Evolutionary conservation across 2,329 filamentous ascomycete genomes (phyloP), one percentile per base, ranked within the genome.

Genomic region (Immersiporthe knoxdaviesiana): DNA sequence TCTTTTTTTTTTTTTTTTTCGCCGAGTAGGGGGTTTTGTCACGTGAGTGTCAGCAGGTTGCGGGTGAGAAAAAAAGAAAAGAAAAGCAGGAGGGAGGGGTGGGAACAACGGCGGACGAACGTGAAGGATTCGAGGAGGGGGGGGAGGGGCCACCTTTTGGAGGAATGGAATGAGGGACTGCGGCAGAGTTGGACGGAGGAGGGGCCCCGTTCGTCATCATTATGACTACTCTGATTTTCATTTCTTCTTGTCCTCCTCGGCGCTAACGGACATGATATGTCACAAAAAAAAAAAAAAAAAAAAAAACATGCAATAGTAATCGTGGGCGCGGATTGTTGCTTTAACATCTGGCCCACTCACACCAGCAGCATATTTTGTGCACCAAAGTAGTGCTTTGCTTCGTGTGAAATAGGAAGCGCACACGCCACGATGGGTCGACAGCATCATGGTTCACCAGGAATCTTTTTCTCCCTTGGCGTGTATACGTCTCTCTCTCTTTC

Each of bases 341-440:
- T 18, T 37, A 37, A 37, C 56, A 30, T n/a, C 35, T 35, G 52
- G 52, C 56, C 56, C 56, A 59, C 56, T 59, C 32, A 37, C 56
- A 59, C 30, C 27, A 32, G 56, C 8, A 62, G n/a, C 35, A 14
- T n/a, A n/a, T n/a, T 47, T 11, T 21, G 8, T 47, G 44, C 37
- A 12, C 37, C 37, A 39, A 7, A 39, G 11, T 47, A 47, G 44
- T 27, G 21, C 62, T n/a, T n/a, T n/a, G n/a, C n/a, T n/a, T 35
- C 12, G 27, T 18, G 27, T 24, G 7, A 50, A n/a, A 59, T 37
- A 18, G 30, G 4, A 59, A 18, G 56, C 11, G 32, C 44, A 8
- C 18, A 47, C 62, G 62, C 47, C 44, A 64, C 62, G 62, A 64
- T 32, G 32, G 62, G n/a, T 37, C 62, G 62, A 54, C 62, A 21